phyloP scores from a whole-genome alignment of 2,329 filamentous ascomycete species.

The Zelopaecilomyces penicillatus region DNA sequence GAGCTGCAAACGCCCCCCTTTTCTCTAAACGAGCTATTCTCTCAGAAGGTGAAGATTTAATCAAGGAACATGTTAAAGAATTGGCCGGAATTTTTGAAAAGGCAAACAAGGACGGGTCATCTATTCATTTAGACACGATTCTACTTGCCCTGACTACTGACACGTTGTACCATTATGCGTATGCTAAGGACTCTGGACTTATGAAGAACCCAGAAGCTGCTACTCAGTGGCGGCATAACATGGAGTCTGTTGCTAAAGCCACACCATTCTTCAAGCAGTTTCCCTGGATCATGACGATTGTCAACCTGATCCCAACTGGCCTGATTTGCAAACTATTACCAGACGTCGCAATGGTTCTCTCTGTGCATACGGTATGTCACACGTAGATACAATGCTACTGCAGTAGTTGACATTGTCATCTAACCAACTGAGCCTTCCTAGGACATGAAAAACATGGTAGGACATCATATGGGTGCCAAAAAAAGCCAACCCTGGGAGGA shows the following conservation, averaged over 20 bases:
- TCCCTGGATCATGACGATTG: neutral
- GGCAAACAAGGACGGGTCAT: neutral
- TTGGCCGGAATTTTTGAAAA: neutral
- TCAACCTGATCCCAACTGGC: neutral
- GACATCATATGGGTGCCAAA: too few species aligned
- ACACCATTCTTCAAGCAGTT: constrained; percentile 1
- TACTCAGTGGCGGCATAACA: neutral
- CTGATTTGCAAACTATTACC: neutral
- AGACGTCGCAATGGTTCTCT: neutral
- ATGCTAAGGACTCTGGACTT: neutral
- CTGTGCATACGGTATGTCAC: neutral
- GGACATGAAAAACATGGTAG: too few species aligned
- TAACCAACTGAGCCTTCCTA: too few species aligned
- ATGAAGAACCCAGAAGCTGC: neutral
- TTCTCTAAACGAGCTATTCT: neutral
- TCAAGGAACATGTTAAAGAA: neutral
- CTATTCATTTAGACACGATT: neutral
- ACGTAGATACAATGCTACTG: neutral
- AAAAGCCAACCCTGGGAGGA: too few species aligned
- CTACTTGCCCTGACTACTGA: constrained; percentile 2
- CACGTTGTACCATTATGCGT: neutral
- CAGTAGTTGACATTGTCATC: neutral
- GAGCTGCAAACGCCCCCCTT: neutral
- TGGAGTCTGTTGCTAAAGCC: neutral
- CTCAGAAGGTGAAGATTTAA: neutral